A percentile compares a stretch with the other conserved stretches of the same genome.
Evolutionary conservation across 805 yeast species (phyloP).

Genomic region (Naumovozyma dairenensis): DNA sequence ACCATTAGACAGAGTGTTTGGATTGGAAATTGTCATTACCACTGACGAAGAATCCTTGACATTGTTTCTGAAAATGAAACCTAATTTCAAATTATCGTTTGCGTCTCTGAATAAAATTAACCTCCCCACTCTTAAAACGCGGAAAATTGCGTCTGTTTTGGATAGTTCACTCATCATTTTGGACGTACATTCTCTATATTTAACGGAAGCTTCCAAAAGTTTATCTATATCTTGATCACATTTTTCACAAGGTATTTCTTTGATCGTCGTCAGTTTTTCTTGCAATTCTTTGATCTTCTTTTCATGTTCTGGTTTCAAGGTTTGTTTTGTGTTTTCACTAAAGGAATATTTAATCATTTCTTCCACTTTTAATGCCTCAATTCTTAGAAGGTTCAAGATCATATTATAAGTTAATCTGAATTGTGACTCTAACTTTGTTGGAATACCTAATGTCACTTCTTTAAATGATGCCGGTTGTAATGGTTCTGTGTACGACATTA

Average conservation of each 20-base stretch:
- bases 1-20: slow-evolving; percentile 19
- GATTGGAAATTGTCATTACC: slow-evolving; percentile 28
- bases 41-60: slow-evolving; percentile 18
- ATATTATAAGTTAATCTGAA: slow-evolving; percentile 91
- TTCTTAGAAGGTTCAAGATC: slow-evolving; percentile 83
- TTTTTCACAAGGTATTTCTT: slow-evolving; percentile 27
- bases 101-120: slow-evolving; percentile 48
- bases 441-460: slow-evolving; percentile 76
- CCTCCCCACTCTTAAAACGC: slow-evolving; percentile 44
- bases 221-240: slow-evolving; percentile 35
- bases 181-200: slow-evolving; percentile 37
- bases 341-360: slow-evolving; percentile 96
- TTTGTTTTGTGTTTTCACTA: slow-evolving; percentile 81
- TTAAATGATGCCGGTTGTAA: slow-evolving; percentile 50
- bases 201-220: slow-evolving; percentile 36
- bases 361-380: slow-evolving; percentile 92
- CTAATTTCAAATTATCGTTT: slow-evolving; percentile 32
- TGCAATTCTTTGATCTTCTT: slow-evolving; percentile 47
- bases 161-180: slow-evolving; percentile 40
- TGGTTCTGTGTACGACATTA: slow-evolving; percentile 73
- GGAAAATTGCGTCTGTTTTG: slow-evolving; percentile 38
- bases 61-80: slow-evolving; percentile 40
- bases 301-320: slow-evolving; percentile 78
- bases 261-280: slow-evolving; percentile 34
- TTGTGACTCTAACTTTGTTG: slow-evolving; percentile 84